Conservation (phyloP, 345 rosid species). For the Citrus sp. region DNA sequence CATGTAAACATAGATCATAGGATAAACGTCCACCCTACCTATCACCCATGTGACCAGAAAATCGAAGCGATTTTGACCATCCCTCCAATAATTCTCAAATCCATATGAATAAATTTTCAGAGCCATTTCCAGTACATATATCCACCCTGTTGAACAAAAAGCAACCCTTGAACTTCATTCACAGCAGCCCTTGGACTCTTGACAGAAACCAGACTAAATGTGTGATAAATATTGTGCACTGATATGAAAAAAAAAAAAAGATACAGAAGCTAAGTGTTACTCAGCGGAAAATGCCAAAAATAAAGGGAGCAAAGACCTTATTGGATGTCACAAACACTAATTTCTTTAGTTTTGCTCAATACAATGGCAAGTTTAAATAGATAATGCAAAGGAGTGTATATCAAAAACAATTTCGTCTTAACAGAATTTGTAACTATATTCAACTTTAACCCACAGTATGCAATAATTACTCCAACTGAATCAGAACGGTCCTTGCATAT, state of each 20-base stretch:
- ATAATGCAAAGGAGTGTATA: neutral
- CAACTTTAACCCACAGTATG: neutral
- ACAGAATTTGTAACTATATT: neutral
- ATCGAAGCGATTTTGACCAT: slow-evolving; percentile 93
- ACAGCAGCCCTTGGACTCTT: slow-evolving; percentile 15
- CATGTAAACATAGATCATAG: neutral
- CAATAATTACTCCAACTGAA: neutral
- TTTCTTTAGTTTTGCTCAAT: neutral
- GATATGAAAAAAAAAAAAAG: neutral
- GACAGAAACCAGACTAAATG: neutral
- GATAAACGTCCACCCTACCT: slow-evolving; percentile 34
- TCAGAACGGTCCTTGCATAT: neutral
- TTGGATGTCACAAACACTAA: neutral
- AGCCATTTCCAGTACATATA: slow-evolving; percentile 95
- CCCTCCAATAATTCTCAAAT: slow-evolving; percentile 91
- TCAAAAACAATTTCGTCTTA: neutral
- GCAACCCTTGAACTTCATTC: slow-evolving; percentile 12
- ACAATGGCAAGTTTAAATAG: neutral
- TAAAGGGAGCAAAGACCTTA: neutral
- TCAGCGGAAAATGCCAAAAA: neutral
- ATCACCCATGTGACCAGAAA: slow-evolving; percentile 85
- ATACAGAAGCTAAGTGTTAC: neutral
- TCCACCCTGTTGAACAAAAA: slow-evolving; percentile 69
- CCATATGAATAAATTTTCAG: slow-evolving; percentile 83
- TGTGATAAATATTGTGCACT: neutral